Base-by-base conservation (phyloP, 768 basidiomycete species). In the Chalciporus chontae region DNA sequence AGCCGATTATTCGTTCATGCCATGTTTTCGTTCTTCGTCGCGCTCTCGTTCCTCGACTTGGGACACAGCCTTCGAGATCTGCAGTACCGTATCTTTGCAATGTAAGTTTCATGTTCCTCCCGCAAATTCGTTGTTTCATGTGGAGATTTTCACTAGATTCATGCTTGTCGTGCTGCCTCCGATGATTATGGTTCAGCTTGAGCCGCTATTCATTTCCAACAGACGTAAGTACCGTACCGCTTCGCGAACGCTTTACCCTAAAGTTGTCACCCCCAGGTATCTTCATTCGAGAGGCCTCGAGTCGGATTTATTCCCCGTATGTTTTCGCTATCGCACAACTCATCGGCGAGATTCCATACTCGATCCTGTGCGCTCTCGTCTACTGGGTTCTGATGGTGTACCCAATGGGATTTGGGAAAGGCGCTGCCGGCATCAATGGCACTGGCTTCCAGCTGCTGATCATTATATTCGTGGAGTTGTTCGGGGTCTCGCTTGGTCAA, bases 241-340 rank as follows among this genome's bases (percentile, higher is more conserved):
- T 65, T 46, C 7, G 32, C 14, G 6, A 18, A 7, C 2, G 13
- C 4, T 1, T 9, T 5, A 11, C 36, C 8, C 43, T 55, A 15
- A 56, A 21, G n/a, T 8, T 8, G 4, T 27, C n/a, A 14, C 47
- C 23, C 11, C 31, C 38, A 73, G 71, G 65, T 15, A 69, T 68
- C 31, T 75, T 75, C 56, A 69, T 74, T 21, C 59, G 65, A 54
- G 90, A 93, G 69, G 77, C 87, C 0, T 87, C 85, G 3, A 88
- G 87, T 69, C 80, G 87, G 53, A 93, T 94, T 61, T 94, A 94
- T 68, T 87, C 85, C 0, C 84, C 89, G 0, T 83, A 83, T 50
- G 88, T 91, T 18, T 94, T 94, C 63, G 87, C 90, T 27, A 77
- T 90, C 32, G 82, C 84, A 2, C 92, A 94, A 61, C 73, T 94